These are phyloP conservation scores for Mycena belliarum DNA, from an alignment of 768 basidiomycete species.

Conservation along the genomic window DNA sequence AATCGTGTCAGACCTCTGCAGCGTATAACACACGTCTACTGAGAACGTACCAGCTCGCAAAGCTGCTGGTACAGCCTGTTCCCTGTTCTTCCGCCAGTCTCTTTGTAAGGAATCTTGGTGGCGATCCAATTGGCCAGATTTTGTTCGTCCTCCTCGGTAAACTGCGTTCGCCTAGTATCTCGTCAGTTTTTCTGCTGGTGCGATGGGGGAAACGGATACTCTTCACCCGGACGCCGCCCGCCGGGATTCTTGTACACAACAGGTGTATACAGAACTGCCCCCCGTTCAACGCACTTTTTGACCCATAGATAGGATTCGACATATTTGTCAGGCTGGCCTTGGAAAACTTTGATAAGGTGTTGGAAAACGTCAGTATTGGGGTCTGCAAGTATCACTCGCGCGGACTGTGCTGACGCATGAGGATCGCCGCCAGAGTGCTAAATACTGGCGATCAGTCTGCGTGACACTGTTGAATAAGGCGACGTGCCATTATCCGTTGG, in stretches of 20 bases:
- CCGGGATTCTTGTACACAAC: slow-evolving; percentile 84
- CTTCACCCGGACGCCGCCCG: slow-evolving; percentile 78
- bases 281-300: slow-evolving; percentile 77
- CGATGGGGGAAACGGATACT: slow-evolving; percentile 41
- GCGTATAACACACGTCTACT: not conserved
- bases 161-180: slow-evolving; percentile 65
- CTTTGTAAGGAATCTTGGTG: slow-evolving; percentile 79
- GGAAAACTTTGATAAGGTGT: slow-evolving; percentile 71
- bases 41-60: slow-evolving; percentile 58
- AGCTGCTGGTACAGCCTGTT: slow-evolving; percentile 84
- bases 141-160: slow-evolving; percentile 75
- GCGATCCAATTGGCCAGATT: slow-evolving; percentile 80
- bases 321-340: slow-evolving; percentile 69
- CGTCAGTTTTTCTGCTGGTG: not conserved
- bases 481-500: slow-evolving; percentile 67
- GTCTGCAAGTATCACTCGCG: slow-evolving; percentile 78
- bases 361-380: slow-evolving; percentile 77
- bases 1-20: not conserved
- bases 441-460: not conserved
- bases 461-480: not conserved
- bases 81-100: slow-evolving; percentile 79
- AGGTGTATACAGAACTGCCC: slow-evolving; percentile 66
- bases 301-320: slow-evolving; percentile 85
- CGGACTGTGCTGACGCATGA: slow-evolving; percentile 65
- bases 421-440: slow-evolving; percentile 85